Conservation (phyloP, 2,329 filamentous ascomycete species). For the Neofusicoccum parvum region DNA sequence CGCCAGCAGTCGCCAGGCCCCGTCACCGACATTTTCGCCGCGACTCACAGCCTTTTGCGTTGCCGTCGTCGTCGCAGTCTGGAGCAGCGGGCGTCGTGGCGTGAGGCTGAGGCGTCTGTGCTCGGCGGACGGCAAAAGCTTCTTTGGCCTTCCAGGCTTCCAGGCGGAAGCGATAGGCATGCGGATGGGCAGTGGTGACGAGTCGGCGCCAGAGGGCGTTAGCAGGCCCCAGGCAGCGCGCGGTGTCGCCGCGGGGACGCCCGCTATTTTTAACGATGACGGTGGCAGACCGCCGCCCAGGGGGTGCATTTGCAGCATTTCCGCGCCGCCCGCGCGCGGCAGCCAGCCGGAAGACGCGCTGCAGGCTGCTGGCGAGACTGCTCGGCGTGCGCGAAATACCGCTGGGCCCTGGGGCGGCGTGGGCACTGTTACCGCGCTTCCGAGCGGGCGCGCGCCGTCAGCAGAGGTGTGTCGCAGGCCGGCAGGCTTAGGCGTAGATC, state of each 20-base stretch:
- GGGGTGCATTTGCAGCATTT: background rate
- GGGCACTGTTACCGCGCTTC: background rate
- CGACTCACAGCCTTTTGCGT: background rate
- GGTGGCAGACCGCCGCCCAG: background rate
- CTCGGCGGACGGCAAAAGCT: background rate
- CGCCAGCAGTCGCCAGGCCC: slow-evolving; percentile 7
- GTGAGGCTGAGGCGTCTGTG: slow-evolving; percentile 18
- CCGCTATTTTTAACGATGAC: slow-evolving; percentile 7
- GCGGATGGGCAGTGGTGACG: background rate
- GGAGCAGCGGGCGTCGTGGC: slow-evolving; percentile 16
- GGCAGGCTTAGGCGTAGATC: slow-evolving; percentile 11
- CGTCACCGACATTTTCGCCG: slow-evolving; percentile 3
- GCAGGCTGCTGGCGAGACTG: background rate
- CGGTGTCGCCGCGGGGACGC: background rate
- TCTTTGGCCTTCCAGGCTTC: background rate
- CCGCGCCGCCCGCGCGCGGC: background rate
- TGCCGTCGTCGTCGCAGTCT: background rate
- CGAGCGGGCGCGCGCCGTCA: slow-evolving; percentile 9
- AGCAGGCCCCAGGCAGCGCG: background rate
- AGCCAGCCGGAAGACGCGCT: background rate
- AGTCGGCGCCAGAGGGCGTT: background rate
- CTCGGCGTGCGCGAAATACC: background rate
- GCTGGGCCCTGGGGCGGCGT: slow-evolving; percentile 1
- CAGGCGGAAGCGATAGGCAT: background rate
- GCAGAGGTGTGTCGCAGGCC: slow-evolving; percentile 11